These are phyloP conservation scores for Globisporangium nunn DNA, from an alignment of 352 stramenopile species.

Conservation along the genomic window DNA sequence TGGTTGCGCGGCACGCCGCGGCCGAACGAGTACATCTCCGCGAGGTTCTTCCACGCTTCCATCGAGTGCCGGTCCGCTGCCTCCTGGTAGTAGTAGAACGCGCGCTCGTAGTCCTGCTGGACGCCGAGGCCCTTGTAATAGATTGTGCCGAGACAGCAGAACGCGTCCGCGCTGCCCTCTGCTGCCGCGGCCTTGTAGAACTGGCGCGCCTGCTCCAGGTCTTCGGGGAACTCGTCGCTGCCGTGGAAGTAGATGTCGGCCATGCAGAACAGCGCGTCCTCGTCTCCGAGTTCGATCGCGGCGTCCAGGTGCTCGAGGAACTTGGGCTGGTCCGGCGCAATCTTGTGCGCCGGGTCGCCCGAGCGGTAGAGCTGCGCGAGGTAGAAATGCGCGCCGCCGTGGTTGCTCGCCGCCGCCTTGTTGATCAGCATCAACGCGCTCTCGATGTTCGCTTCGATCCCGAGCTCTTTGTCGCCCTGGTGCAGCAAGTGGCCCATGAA, in stretches of 20 bases:
- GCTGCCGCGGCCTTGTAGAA: conserved; percentile 74
- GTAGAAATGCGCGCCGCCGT: conserved; percentile 74
- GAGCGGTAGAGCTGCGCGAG: conserved; percentile 84
- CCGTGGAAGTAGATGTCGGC: conserved; percentile 83
- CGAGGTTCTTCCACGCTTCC: conserved; percentile 85
- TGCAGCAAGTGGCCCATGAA: conserved; percentile 83
- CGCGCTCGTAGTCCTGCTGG: conserved; percentile 59
- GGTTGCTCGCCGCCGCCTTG: conserved; percentile 55
- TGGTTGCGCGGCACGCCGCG: conserved; percentile 73
- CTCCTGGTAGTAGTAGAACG: conserved; percentile 85
- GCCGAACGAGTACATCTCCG: conserved; percentile 80
- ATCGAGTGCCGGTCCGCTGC: conserved; percentile 78
- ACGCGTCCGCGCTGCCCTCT: conserved; percentile 59
- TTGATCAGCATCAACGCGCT: conserved; percentile 77
- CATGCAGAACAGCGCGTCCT: conserved; percentile 80
- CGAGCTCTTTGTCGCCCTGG: conserved; percentile 62
- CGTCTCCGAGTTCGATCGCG: conserved; percentile 51
- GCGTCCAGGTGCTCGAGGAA: conserved; percentile 63
- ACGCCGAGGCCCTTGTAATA: conserved; percentile 77
- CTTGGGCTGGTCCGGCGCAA: conserved; percentile 40
- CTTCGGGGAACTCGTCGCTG: conserved; percentile 64
- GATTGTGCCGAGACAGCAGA: conserved; percentile 72
- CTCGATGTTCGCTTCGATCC: conserved; percentile 47
- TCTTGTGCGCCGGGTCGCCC: conserved; percentile 41
- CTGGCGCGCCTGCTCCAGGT: conserved; percentile 53